phyloP scores from a whole-genome alignment of 768 basidiomycete genomes.

The Phylloporus scabripes region DNA sequence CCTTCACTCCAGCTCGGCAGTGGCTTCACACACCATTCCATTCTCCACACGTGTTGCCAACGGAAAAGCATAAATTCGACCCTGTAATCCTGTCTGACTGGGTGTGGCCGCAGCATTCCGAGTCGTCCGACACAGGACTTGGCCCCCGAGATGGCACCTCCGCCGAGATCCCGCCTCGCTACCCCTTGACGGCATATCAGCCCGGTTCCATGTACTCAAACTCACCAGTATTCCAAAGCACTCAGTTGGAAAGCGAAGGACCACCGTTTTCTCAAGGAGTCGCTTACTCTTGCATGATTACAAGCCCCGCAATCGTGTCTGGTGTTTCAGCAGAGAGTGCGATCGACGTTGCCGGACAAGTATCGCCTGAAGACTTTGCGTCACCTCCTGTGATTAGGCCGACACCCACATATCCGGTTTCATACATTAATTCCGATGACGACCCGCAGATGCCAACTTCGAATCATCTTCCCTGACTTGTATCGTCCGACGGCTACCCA shows the following conservation, averaged over 20 bases:
- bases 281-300: constrained; percentile 2
- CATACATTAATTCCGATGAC: constrained; percentile 20
- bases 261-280: constrained; percentile 8
- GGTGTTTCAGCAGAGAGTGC: constrained; percentile 2
- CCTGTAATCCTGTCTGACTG: constrained; percentile 6
- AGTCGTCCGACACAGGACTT: constrained; percentile 6
- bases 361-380: constrained; percentile 7
- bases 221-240: constrained; percentile 3
- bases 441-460: background rate
- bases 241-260: constrained; percentile 10
- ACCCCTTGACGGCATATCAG: constrained; percentile 4
- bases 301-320: constrained; percentile 3
- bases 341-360: constrained; percentile 1
- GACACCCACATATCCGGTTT: constrained; percentile 24
- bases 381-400: constrained; percentile 25
- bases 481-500: background rate
- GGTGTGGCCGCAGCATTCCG: constrained; percentile 17
- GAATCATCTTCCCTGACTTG: constrained; percentile 1
- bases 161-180: constrained; percentile 9
- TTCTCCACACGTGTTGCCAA: constrained; percentile 21
- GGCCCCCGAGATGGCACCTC: constrained; percentile 4
- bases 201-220: constrained; percentile 2
- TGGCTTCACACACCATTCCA: constrained; percentile 22
- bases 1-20: constrained; percentile 27
- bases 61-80: constrained; percentile 11